Percentiles rank a stretch among this genome's conserved stretches.
These are phyloP conservation scores for Seiridium unicorne DNA, from an alignment of 2,329 filamentous ascomycete species.

Conservation along the genomic window DNA sequence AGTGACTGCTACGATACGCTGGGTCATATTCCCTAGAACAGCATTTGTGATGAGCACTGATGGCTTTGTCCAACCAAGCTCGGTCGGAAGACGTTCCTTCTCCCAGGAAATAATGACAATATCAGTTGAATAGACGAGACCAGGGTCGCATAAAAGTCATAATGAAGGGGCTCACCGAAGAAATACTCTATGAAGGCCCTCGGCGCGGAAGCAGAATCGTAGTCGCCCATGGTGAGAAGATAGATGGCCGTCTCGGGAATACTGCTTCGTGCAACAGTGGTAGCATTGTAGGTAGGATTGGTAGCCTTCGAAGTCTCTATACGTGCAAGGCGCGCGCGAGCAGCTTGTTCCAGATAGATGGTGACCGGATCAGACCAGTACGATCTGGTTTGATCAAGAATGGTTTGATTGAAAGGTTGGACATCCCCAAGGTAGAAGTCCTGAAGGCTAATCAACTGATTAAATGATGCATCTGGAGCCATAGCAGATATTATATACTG, in stretches of 20 bases:
- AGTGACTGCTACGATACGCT: too few species aligned
- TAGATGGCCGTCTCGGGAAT: not conserved
- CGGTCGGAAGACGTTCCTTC: too few species aligned
- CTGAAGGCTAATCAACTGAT: constrained; percentile 30
- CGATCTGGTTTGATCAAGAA: constrained; percentile 42
- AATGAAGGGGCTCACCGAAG: not conserved
- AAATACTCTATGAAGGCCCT: not conserved
- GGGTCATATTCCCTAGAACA: too few species aligned
- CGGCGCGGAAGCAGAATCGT: not conserved
- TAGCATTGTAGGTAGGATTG: constrained; percentile 40
- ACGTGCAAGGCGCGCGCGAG: constrained; percentile 43
- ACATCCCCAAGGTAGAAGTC: constrained; percentile 51
- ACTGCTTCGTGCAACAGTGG: not conserved
- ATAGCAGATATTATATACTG: not conserved
- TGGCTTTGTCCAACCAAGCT: too few species aligned
- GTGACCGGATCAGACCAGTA: constrained; percentile 42
- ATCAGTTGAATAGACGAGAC: too few species aligned
- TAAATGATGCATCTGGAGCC: not conserved
- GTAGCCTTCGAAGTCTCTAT: constrained; percentile 40
- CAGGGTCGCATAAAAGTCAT: too few species aligned
- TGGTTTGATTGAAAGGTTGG: constrained; percentile 48
- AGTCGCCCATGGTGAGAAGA: not conserved
- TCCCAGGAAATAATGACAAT: too few species aligned
- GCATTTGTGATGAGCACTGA: too few species aligned
- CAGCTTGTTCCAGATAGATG: constrained; percentile 39